Conservation (phyloP, 1,284 basidiomycete genomes). For the Rhodotorula sp. region DNA sequence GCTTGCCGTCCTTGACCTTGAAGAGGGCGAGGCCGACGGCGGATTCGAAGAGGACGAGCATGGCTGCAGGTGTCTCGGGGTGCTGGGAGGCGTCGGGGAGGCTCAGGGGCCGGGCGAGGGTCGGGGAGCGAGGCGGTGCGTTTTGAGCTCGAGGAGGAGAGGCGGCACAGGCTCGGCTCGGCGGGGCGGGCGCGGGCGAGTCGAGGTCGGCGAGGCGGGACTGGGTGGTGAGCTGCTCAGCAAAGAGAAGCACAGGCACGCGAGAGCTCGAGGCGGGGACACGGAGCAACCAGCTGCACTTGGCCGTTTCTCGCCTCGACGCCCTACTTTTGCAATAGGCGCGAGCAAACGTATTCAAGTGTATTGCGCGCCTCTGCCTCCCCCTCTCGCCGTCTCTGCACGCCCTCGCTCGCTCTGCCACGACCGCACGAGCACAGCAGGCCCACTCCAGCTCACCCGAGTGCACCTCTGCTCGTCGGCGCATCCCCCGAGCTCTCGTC, state of each 20-base stretch:
- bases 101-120: not conserved
- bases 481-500: not conserved
- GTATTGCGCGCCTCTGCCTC: not conserved
- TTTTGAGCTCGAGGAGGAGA: too few species aligned
- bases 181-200: too few species aligned
- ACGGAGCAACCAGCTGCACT: too few species aligned
- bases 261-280: too few species aligned
- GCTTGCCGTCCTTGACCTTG: slow-evolving; percentile 88
- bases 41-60: slow-evolving; percentile 59
- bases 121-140: not conserved
- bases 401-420: not conserved
- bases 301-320: too few species aligned
- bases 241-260: not conserved
- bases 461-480: not conserved
- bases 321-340: too few species aligned
- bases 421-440: too few species aligned
- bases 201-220: not conserved
- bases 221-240: not conserved
- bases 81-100: not conserved
- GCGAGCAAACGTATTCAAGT: not conserved
- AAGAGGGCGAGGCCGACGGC: slow-evolving; percentile 95
- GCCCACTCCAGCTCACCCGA: not conserved
- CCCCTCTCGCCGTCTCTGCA: not conserved
- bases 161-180: too few species aligned
- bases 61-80: slow-evolving; percentile 34